A percentile compares a stretch with the other conserved stretches of the same genome.
Evolutionary conservation across 23 red algal species (phyloP).

Genomic region (Rhodosorus marinus): DNA sequence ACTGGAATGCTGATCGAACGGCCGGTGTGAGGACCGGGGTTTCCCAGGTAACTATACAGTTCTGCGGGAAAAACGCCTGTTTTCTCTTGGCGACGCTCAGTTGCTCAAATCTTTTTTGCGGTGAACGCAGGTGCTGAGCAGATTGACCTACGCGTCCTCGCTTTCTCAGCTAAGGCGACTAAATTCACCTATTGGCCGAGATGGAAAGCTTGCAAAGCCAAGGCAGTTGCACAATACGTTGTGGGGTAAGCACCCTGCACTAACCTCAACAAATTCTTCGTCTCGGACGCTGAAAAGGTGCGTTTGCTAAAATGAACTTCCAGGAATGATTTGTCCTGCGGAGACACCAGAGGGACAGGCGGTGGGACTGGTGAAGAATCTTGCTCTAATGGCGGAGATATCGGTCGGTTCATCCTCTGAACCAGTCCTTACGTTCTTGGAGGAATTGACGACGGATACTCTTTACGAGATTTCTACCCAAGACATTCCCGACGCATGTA

Average conservation of each 20-base stretch:
- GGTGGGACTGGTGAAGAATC: slow-evolving; percentile 87
- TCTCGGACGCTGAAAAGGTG: too few relatives aligned
- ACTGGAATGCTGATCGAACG: slow-evolving; percentile 49
- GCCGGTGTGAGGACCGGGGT: slow-evolving; percentile 71
- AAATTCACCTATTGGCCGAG: slow-evolving; percentile 94
- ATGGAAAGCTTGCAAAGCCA: slow-evolving; percentile 98
- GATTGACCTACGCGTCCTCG: slow-evolving; percentile 86
- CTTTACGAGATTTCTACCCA: slow-evolving; percentile 32
- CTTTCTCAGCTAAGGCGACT: slow-evolving; percentile 84
- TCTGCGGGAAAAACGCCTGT: too few relatives aligned
- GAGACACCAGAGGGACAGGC: slow-evolving; percentile 98
- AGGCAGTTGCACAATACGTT: slow-evolving; percentile 98
- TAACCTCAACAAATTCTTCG: too few relatives aligned
- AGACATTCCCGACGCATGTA: slow-evolving; percentile 32
- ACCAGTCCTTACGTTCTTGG: slow-evolving; percentile 57
- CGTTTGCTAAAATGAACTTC: too few relatives aligned
- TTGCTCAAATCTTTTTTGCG: too few relatives aligned
- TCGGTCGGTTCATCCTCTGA: slow-evolving; percentile 54
- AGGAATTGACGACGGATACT: slow-evolving; percentile 76
- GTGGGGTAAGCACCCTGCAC: too few relatives aligned
- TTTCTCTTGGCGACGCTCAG: too few relatives aligned
- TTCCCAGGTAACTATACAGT: too few relatives aligned
- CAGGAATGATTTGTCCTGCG: slow-evolving; percentile 96
- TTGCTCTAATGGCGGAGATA: slow-evolving; percentile 95
- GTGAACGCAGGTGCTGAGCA: slow-evolving; percentile 98